phyloP scores from a whole-genome alignment of 116 monocot genomes.

The Papilionanthe hybrid region DNA sequence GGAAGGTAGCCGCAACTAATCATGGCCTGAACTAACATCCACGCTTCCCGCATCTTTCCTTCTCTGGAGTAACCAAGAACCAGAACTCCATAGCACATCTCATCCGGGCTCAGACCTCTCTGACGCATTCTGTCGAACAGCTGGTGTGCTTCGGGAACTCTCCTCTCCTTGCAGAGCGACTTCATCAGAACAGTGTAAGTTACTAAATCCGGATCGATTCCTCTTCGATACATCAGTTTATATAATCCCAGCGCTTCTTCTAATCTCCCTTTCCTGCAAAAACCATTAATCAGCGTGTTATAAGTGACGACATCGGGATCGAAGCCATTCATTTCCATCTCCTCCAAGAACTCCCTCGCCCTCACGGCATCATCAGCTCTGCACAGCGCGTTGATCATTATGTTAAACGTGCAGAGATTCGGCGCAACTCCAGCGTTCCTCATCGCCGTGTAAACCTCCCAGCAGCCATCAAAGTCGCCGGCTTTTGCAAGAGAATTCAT shows the following conservation, averaged over 20 bases:
- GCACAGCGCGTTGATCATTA: slow-evolving; percentile 54
- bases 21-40: slow-evolving; percentile 48
- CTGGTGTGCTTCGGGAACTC: slow-evolving; percentile 35
- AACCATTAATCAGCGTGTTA: slow-evolving; percentile 73
- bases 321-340: slow-evolving; percentile 64
- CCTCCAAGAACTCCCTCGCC: slow-evolving; percentile 59
- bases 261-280: slow-evolving; percentile 41
- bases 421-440: slow-evolving; percentile 26
- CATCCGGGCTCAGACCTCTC: slow-evolving; percentile 47
- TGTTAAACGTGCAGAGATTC: slow-evolving; percentile 69
- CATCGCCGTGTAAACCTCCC: slow-evolving; percentile 51
- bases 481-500: slow-evolving; percentile 29
- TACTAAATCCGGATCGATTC: slow-evolving; percentile 62
- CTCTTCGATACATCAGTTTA: slow-evolving; percentile 46
- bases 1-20: slow-evolving; percentile 36
- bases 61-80: slow-evolving; percentile 54
- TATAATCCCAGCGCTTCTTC: slow-evolving; percentile 35
- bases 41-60: slow-evolving; percentile 48
- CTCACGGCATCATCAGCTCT: slow-evolving; percentile 26
- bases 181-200: slow-evolving; percentile 58
- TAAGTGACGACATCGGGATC: slow-evolving; percentile 76
- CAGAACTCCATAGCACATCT: slow-evolving; percentile 26
- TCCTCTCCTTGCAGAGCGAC: slow-evolving; percentile 49
- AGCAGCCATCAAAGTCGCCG: slow-evolving; percentile 29
- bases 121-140: slow-evolving; percentile 69